Evolutionary conservation across 345 rosid species (phyloP).

Genomic region (Camelina hispida): DNA sequence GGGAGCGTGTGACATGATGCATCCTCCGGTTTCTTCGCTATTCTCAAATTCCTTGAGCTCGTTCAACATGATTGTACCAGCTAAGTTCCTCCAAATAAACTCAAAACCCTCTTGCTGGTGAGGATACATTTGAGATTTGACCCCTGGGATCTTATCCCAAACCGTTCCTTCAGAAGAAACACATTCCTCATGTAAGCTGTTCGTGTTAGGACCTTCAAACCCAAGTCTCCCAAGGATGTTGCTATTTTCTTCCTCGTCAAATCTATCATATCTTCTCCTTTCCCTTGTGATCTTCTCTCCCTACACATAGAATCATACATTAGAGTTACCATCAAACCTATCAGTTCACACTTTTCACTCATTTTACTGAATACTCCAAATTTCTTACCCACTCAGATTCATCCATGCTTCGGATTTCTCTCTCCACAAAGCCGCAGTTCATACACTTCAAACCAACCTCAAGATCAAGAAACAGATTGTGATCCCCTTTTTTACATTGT

Average conservation of each 20-base stretch:
- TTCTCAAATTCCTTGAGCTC: slow-evolving; percentile 49
- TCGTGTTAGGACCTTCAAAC: slow-evolving; percentile 22
- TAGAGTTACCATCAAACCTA: slow-evolving; percentile 25
- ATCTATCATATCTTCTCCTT: slow-evolving; percentile 34
- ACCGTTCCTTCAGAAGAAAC: slow-evolving; percentile 55
- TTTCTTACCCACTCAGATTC: slow-evolving; percentile 28
- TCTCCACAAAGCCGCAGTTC: slow-evolving; percentile 46
- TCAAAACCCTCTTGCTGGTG: slow-evolving; percentile 84
- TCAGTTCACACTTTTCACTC: not conserved
- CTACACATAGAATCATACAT: slow-evolving; percentile 18
- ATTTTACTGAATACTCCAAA: slow-evolving; percentile 27
- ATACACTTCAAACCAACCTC: slow-evolving; percentile 58
- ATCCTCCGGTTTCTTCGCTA: slow-evolving; percentile 53
- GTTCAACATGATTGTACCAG: slow-evolving; percentile 57
- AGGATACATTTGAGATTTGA: slow-evolving; percentile 52
- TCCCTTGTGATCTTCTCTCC: slow-evolving; percentile 33
- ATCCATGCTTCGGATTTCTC: slow-evolving; percentile 46
- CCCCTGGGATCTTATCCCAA: slow-evolving; percentile 74
- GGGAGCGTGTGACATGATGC: slow-evolving; percentile 86
- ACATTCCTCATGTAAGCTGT: slow-evolving; percentile 15
- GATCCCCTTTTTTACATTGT: slow-evolving; percentile 47
- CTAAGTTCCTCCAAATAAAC: slow-evolving; percentile 77
- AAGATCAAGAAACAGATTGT: slow-evolving; percentile 48
- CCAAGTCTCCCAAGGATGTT: slow-evolving; percentile 26
- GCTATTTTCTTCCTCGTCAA: slow-evolving; percentile 33